These are phyloP conservation scores for Lipomyces lipofer DNA, from an alignment of 805 yeast genomes.

Conservation along the genomic window DNA sequence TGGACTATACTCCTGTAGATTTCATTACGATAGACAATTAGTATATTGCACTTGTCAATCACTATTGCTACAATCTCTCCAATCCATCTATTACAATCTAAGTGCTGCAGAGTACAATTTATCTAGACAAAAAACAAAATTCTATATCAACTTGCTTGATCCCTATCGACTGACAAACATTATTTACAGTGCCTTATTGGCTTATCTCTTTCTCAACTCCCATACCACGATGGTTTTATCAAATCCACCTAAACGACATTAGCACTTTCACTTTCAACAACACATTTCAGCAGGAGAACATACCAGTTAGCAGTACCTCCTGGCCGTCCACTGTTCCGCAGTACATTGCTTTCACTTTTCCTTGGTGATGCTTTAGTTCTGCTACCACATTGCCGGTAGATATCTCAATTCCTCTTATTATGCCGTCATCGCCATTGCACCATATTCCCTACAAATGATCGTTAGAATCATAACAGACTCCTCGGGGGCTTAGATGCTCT, in stretches of 20 bases:
- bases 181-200: too few relatives aligned
- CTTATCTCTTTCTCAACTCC: slow-evolving; percentile 31
- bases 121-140: too few relatives aligned
- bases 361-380: slow-evolving; percentile 44
- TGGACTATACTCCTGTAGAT: too few relatives aligned
- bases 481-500: background rate
- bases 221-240: slow-evolving; percentile 44
- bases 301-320: slow-evolving; percentile 49
- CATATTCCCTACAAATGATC: slow-evolving; percentile 51
- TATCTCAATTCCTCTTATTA: slow-evolving; percentile 59
- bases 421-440: slow-evolving; percentile 71
- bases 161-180: too few relatives aligned
- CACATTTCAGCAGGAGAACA: too few relatives aligned
- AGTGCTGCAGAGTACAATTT: too few relatives aligned
- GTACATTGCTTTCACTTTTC: slow-evolving; percentile 52
- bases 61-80: too few relatives aligned
- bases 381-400: slow-evolving; percentile 42
- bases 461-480: background rate
- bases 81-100: too few relatives aligned
- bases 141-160: too few relatives aligned
- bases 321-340: slow-evolving; percentile 36
- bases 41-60: too few relatives aligned
- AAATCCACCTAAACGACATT: slow-evolving; percentile 43
- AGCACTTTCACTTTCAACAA: background rate
- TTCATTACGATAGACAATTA: too few relatives aligned